Base-by-base conservation (phyloP, 768 basidiomycete species). In the Boletus huronensis region DNA sequence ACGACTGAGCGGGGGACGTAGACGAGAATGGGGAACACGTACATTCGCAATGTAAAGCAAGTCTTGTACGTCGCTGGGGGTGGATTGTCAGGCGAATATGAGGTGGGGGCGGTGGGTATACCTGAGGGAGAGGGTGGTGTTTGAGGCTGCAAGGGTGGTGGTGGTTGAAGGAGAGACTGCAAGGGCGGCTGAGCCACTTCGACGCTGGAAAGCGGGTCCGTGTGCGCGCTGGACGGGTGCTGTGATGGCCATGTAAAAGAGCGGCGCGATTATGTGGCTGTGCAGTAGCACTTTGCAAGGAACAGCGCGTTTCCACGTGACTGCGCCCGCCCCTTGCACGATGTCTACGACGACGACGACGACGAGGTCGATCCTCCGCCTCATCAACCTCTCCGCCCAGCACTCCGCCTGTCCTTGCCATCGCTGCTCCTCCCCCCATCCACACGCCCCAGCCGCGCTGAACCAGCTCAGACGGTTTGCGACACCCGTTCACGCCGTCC, bases 351-450 rank as follows among this genome's bases (percentile, higher is more conserved):
- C 82, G 6, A 50, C 60, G 59, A 73, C 82, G 57, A 83, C 86
- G 47, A 80, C 86, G 63, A 79, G 70, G 57, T 68, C 82, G 21
- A 88, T 93, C 50, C 66, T 83, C 42, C 85, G 90, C 36, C 83
- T 93, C 62, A 87, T 93, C 56, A 83, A 81, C 61, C 62, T 67
- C 47, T 81, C 87, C 7, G 81, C 85, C 3, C 87, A 90, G 67
- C 84, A 89, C 59, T 78, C 83, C 6, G 69, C 77, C 5, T 93
- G 91, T 63, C 91, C 91, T 5, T 93, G 91, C 64, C 90, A 93
- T 74, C 81, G 86, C 38, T 81, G 81, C 60, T 75, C 79, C 19
- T 63, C 80, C 40, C 65, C 73, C 8, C 14, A 7, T 25, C 1
- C 55, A 42, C 77, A 76, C 53, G 68, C 64, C n/a, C 74, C 77